Base-by-base conservation (phyloP, 2,329 filamentous ascomycete genomes). In the Diaporthe amygdali region DNA sequence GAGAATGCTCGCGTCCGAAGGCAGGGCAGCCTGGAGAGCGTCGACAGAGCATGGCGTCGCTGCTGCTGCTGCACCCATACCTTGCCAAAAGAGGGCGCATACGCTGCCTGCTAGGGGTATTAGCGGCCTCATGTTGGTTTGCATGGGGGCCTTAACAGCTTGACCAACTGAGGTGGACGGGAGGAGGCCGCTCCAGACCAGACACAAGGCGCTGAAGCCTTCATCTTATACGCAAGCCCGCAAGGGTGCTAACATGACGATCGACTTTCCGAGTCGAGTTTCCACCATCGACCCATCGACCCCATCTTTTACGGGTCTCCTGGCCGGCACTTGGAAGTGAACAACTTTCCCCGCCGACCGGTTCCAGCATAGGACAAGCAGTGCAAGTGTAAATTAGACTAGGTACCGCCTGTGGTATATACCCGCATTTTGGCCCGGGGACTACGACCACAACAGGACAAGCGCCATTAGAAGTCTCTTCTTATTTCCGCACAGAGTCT, bases 1-100 rank as follows among this genome's bases (percentile, higher is more conserved):
- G 54, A 80, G 77, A 34, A 81, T 72, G 66, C 66, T 75, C 22
- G 78, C 77, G 68, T 76, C 71, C 12, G 72, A 34, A 4, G 79
- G 77, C 5, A 81, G 74, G 22, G 76, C 49, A 10, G 49, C 55
- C 10, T 74, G 71, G 52, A 80, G 75, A 22, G 76, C 74, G 4
- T 37, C 69, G 34, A 68, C 49, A 8, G 71, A 68, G 55, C 71
- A 72, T 3, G 66, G 22, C 8, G 56, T 27, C 8, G 41, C 32
- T 12, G 70, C 30, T 15, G 47, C 41, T 34, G 67, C 54, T n/a
- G n/a, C n/a, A n/a, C n/a, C 25, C 20, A 30, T 8, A 39, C 56
- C 39, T 22, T 46, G 56, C 56, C 56, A 63, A 17, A 46, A 17
- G 56, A 63, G 37, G 39, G 56, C 56, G 27, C 17, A 46, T 5